Evolutionary conservation across 2,329 filamentous ascomycete genomes (phyloP), one percentile per base, ranked within the genome.

Genomic region (Aspergillus ibericus): DNA sequence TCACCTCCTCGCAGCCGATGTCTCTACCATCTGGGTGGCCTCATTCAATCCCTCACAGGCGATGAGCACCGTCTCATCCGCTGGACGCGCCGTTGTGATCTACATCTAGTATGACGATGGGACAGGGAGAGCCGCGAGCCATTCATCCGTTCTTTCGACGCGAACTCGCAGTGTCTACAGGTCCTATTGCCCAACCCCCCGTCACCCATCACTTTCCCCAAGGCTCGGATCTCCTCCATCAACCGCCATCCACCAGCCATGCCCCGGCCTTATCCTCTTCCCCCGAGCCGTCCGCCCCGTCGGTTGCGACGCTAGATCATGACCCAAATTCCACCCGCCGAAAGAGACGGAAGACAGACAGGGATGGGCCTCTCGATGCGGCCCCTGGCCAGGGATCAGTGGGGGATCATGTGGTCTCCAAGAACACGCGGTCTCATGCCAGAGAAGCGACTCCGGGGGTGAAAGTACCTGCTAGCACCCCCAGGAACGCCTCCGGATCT

Each of bases 71-170:
- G 48, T 51, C 60, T 60, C 58, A 63, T 67, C 66, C 54, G 44
- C 70, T 73, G 67, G 64, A 65, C 48, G 55, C 60, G 61, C 65
- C 59, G 58, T 66, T 62, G 59, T 60, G 62, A 67, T 63, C 59
- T 10, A 51, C 22, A 32, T 48, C 9, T 22, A 36, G 18, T 44
- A 71, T 70, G 72, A 75, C 70, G 63, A 77, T 77, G 74, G 75
- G 68, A 63, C 72, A 73, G 56, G 66, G 68, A 64, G 73, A 74
- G 60, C 72, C 74, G 63, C 73, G 68, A 51, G 69, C 68, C 51
- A 69, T 78, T 55, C 75, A 78, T 64, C 75, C 76, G 20, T 78
- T 78, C 60, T 78, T 32, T 59, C 67, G 65, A 61, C 73, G 72
- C 72, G 70, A 69, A 35, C 55, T 62, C 36, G 60, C 56, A 40